Base-by-base conservation (phyloP, 192 early-diverging fungal genomes). In the Umbelopsis vinacea region DNA sequence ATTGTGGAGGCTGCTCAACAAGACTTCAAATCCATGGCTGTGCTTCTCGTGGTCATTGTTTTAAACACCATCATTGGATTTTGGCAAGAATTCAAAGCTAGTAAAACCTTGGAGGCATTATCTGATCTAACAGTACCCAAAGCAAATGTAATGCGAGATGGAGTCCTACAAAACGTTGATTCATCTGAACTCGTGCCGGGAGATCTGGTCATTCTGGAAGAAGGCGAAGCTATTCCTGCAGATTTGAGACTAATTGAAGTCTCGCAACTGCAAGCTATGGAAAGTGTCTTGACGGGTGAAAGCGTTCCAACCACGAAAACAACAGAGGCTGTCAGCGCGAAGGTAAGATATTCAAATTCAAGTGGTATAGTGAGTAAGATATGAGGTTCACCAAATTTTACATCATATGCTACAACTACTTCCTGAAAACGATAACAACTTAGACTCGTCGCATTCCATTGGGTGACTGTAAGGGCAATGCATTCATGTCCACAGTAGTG, bases 401-500 rank as follows among this genome's bases (percentile, higher is more conserved):
- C 11, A 43, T 43, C 11, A 43, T 43, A 43, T 43, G 6, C 11
- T 43, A 12, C 40, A 11, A 43, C 11, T 6, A 11, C 6, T 43
- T 43, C 40, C 40, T 43, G 40, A 11, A 43, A 43, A 11, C 6
- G 78, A 29, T 29, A 29, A 29, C 23, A 29, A 63, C 40, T 9
- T 57, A 77, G 71, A 63, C 68, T 19, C 71, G 71, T 15, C 48
- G 54, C 6, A 77, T 77, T 12, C 76, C 76, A 33, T 52, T 77
- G 26, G 93, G 91, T 63, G 97, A 99, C 68, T 98, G 97, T 79
- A 95, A 92, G 77, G 94, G 96, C 50, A 97, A 94, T 76, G 95
- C 94, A 8, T 99, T 99, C 78, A 98, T 97, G 96, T 91, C 95
- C 11, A 99, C 96, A 3, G 84, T 93, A 7, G 94, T 98, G 26